Evolutionary conservation across 805 yeast genomes (phyloP).

Genomic region (Saccharomycopsis fermentans): DNA sequence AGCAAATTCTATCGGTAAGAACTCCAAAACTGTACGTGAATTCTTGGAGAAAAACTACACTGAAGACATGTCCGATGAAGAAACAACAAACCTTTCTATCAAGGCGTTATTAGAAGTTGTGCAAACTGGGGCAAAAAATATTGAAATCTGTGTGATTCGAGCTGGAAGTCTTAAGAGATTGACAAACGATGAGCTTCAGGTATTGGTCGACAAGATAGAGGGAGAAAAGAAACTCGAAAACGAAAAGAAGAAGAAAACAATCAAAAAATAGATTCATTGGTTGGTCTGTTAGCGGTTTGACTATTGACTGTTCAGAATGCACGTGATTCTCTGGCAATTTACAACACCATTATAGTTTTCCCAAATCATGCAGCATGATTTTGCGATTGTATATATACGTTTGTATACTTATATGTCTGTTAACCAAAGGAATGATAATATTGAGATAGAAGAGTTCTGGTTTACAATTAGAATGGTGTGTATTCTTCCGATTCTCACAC

Average conservation of each 20-base stretch:
- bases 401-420: no score
- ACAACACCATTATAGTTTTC: neutral
- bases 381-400: neutral
- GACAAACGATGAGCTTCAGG: slow-evolving; percentile 60
- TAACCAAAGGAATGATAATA: neutral
- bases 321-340: neutral
- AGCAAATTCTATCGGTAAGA: slow-evolving; percentile 93
- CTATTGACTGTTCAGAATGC: no score
- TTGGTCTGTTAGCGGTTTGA: neutral
- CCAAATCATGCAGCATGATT: no score
- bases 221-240: slow-evolving; percentile 79
- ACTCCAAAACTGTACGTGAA: slow-evolving; percentile 90
- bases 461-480: neutral
- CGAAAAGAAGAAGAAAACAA: slow-evolving; percentile 52
- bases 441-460: neutral
- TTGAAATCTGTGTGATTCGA: slow-evolving; percentile 81
- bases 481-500: neutral
- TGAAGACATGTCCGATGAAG: slow-evolving; percentile 52
- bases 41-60: slow-evolving; percentile 82
- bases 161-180: slow-evolving; percentile 54
- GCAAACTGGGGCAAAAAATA: slow-evolving; percentile 94
- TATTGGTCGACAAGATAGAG: slow-evolving; percentile 72
- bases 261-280: slow-evolving; percentile 6
- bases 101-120: slow-evolving; percentile 90
- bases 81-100: slow-evolving; percentile 70